Evolutionary conservation across 2,329 filamentous ascomycete genomes (phyloP).

Genomic region (Grosmannia huntii): DNA sequence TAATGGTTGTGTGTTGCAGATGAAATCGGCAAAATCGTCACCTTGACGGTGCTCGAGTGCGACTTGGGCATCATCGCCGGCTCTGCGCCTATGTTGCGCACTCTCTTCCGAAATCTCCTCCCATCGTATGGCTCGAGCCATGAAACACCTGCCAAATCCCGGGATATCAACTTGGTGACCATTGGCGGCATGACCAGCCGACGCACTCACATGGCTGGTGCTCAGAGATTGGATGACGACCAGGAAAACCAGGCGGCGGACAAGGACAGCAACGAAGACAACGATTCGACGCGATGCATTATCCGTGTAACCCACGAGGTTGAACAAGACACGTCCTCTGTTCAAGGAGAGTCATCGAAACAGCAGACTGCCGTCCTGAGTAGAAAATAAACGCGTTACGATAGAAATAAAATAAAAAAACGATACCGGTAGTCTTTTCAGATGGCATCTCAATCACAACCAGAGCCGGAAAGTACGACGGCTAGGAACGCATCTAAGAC

Average conservation of each 20-base stretch:
- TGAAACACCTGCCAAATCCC: background rate
- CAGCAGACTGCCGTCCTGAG: background rate
- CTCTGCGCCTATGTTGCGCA: constrained; percentile 11
- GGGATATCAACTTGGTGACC: background rate
- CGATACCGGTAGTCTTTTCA: too few relatives aligned
- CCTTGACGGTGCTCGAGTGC: constrained; percentile 28
- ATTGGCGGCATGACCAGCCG: background rate
- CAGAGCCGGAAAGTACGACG: too few relatives aligned
- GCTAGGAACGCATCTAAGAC: too few relatives aligned
- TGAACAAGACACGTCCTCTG: background rate
- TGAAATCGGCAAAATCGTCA: constrained; percentile 27
- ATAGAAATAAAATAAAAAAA: too few relatives aligned
- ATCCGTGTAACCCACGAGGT: background rate
- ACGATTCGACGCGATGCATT: background rate
- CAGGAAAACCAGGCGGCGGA: background rate
- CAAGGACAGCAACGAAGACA: background rate
- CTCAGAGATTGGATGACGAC: background rate
- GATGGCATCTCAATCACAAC: too few relatives aligned
- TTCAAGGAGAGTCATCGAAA: background rate
- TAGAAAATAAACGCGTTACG: background rate
- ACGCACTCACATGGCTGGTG: background rate
- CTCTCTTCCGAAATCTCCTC: background rate
- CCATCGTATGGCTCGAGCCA: background rate
- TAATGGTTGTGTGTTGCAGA: background rate
- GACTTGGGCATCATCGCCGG: constrained; percentile 26